Conservation (phyloP, 225 moss, liverwort and hornwort species). For the Straminergon stramineum region DNA sequence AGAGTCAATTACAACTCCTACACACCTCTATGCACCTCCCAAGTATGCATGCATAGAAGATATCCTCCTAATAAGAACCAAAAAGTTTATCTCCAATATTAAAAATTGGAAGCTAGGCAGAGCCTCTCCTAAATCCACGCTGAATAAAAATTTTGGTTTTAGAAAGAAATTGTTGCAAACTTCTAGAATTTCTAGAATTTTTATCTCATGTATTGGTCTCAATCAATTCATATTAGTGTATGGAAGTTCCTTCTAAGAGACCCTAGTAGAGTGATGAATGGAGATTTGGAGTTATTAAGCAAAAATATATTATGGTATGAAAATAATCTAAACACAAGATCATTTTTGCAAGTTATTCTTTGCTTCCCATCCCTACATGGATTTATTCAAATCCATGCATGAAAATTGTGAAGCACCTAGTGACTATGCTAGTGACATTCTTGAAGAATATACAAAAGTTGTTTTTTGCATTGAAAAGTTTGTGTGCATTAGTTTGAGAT, state of each 20-base stretch:
- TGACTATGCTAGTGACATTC: not conserved
- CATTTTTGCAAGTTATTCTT: not conserved
- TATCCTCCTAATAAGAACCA: not conserved
- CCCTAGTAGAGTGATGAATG: not conserved
- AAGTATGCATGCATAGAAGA: fast-evolving
- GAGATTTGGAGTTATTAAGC: not conserved
- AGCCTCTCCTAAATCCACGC: not conserved
- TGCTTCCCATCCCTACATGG: not conserved
- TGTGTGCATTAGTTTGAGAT: not conserved
- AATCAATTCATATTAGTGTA: not conserved
- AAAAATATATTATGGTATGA: not conserved
- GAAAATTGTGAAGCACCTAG: not conserved
- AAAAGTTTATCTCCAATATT: not conserved
- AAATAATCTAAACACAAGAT: not conserved
- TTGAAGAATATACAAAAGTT: not conserved
- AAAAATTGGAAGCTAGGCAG: fast-evolving
- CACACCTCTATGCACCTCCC: not conserved
- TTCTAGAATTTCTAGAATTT: not conserved
- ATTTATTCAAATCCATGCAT: fast-evolving
- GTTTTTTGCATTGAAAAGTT: not conserved
- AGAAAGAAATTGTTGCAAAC: not conserved
- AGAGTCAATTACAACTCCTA: not conserved
- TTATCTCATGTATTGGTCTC: not conserved
- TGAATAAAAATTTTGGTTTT: not conserved
- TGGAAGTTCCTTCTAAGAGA: not conserved